Percentiles rank a stretch among this genome's conserved stretches.
Conservation (phyloP, 768 basidiomycete genomes). For the Leccinum barrowsii region DNA sequence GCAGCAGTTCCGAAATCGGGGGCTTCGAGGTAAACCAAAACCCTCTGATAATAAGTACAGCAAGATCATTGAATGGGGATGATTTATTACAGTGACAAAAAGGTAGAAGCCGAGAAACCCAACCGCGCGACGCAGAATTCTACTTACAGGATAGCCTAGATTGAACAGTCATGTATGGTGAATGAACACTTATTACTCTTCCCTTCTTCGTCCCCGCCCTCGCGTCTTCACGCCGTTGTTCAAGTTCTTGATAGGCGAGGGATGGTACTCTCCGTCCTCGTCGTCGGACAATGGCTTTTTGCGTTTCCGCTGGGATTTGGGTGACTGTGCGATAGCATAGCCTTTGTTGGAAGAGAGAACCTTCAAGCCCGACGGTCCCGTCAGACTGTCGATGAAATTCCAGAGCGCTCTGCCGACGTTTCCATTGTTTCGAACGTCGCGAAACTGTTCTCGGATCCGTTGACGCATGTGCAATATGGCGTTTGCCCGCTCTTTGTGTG, state of each 20-base stretch:
- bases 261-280: constrained; percentile 48
- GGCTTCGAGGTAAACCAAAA: background rate
- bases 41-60: background rate
- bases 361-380: constrained; percentile 31
- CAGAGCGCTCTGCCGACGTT: constrained; percentile 55
- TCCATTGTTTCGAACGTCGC: constrained; percentile 64
- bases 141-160: background rate
- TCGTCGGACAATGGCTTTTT: constrained; percentile 30
- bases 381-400: constrained; percentile 46
- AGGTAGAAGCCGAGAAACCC: background rate
- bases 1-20: background rate
- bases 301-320: constrained; percentile 30
- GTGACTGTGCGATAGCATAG: constrained; percentile 1
- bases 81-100: background rate
- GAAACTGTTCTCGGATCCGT: constrained; percentile 51
- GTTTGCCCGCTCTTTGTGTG: constrained; percentile 45
- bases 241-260: constrained; percentile 40
- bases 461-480: constrained; percentile 57
- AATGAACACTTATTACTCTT: background rate
- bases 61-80: background rate
- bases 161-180: background rate
- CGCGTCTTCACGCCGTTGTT: constrained; percentile 41
- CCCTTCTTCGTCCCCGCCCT: constrained; percentile 31
- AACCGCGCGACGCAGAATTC: background rate
- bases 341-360: constrained; percentile 27